Conservation (phyloP, 2,329 filamentous ascomycete genomes). For the Peltaster fructicola region DNA sequence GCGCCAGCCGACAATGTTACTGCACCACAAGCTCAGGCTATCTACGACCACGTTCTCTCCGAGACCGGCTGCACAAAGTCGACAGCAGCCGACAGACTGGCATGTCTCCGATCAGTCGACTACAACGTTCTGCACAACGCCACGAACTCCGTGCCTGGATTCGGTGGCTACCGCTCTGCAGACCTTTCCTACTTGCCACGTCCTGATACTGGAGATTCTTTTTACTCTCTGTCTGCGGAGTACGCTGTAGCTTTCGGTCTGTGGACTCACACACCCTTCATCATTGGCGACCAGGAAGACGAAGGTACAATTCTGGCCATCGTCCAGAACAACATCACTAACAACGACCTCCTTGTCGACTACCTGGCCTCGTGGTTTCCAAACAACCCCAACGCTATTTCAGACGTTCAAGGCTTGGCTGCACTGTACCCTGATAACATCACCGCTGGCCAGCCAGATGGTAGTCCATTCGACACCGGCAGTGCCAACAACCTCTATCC, state of each 20-base stretch:
- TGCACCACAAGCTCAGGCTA: slow-evolving; percentile 43
- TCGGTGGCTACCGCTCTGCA: slow-evolving; percentile 50
- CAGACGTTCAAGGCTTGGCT: too few species aligned
- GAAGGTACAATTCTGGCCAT: slow-evolving; percentile 61
- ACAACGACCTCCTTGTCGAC: slow-evolving; percentile 36
- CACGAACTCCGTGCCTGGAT: slow-evolving; percentile 49
- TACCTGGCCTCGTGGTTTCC: slow-evolving; percentile 42
- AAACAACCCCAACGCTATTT: slow-evolving; percentile 4
- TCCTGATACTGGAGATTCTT: slow-evolving; percentile 41
- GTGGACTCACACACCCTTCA: slow-evolving; percentile 43
- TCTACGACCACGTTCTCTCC: slow-evolving; percentile 30
- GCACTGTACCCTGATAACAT: slow-evolving; percentile 40
- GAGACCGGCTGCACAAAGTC: slow-evolving; percentile 28
- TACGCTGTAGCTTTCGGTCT: slow-evolving; percentile 33
- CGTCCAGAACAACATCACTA: slow-evolving; percentile 52
- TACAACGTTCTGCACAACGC: slow-evolving; percentile 40
- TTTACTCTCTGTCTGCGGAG: slow-evolving; percentile 47
- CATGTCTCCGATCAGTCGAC: slow-evolving; percentile 29
- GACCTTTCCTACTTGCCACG: slow-evolving; percentile 58
- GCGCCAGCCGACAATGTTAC: slow-evolving; percentile 38
- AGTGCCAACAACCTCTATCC: slow-evolving; percentile 56
- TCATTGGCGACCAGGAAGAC: slow-evolving; percentile 61
- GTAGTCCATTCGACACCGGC: slow-evolving; percentile 56
- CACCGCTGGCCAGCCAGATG: slow-evolving; percentile 28
- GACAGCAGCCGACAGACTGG: slow-evolving; percentile 30